These are phyloP conservation scores for Fusarium acutatum DNA, from an alignment of 2,329 filamentous ascomycete species.

Conservation along the genomic window DNA sequence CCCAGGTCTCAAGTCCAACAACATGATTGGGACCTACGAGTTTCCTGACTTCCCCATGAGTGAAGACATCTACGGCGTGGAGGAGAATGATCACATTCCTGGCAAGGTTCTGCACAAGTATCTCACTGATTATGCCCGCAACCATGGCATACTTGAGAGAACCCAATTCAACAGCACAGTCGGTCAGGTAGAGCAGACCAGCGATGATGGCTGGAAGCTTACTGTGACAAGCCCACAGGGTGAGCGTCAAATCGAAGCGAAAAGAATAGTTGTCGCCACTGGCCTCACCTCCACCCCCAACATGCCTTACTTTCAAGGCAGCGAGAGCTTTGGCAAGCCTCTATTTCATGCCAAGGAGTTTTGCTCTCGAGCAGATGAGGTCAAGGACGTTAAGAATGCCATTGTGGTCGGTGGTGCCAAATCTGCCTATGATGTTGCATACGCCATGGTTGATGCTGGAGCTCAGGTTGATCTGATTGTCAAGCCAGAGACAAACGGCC, in stretches of 20 bases:
- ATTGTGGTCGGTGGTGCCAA: slow-evolving; percentile 65
- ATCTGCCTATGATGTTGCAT: slow-evolving; percentile 64
- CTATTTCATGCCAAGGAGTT: slow-evolving; percentile 57
- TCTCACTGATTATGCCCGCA: slow-evolving; percentile 47
- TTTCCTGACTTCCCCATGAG: slow-evolving; percentile 70
- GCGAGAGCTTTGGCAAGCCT: slow-evolving; percentile 46
- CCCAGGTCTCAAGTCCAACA: slow-evolving; percentile 69
- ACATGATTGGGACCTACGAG: slow-evolving; percentile 52
- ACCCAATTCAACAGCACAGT: slow-evolving; percentile 61
- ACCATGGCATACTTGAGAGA: slow-evolving; percentile 57
- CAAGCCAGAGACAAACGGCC: background rate
- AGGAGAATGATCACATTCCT: slow-evolving; percentile 47
- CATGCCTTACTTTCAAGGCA: slow-evolving; percentile 49
- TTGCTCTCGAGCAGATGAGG: slow-evolving; percentile 39
- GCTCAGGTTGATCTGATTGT: slow-evolving; percentile 32
- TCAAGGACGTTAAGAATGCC: slow-evolving; percentile 44
- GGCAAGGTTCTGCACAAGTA: slow-evolving; percentile 48
- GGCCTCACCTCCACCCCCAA: slow-evolving; percentile 56
- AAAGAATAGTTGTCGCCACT: slow-evolving; percentile 57
- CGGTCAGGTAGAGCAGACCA: slow-evolving; percentile 47
- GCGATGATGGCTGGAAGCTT: slow-evolving; percentile 16
- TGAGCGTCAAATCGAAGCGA: background rate
- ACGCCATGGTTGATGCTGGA: slow-evolving; percentile 53
- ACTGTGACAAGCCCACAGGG: background rate
- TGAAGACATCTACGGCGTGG: slow-evolving; percentile 50